These are phyloP conservation scores for Penicillium capsulatum DNA, from an alignment of 2,329 filamentous ascomycete genomes.

Conservation along the genomic window DNA sequence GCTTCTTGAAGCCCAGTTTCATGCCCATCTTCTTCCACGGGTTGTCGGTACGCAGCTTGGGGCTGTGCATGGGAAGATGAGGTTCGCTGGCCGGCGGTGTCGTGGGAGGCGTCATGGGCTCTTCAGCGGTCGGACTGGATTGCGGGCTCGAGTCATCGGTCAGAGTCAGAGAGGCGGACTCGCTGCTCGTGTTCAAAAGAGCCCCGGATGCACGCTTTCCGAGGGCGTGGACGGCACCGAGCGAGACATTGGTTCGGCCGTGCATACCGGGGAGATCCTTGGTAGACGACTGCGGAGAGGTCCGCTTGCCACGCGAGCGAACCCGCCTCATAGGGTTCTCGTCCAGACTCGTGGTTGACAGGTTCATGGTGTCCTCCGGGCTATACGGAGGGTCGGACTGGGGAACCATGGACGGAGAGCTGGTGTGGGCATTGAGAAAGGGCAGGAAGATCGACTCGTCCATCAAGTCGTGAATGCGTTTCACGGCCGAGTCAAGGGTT, in stretches of 20 bases:
- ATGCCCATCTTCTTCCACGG: conserved; percentile 53
- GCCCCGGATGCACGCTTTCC: conserved; percentile 38
- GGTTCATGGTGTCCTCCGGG: conserved; percentile 35
- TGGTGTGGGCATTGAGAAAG: conserved; percentile 69
- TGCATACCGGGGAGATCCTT: conserved; percentile 29
- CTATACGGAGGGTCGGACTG: conserved; percentile 40
- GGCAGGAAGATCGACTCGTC: conserved; percentile 92
- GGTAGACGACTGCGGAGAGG: conserved; percentile 31
- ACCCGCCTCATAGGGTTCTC: conserved; percentile 28
- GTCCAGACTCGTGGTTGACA: conserved; percentile 30
- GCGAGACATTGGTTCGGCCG: conserved; percentile 30
- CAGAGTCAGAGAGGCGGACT: conserved; percentile 37
- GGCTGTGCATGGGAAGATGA: conserved; percentile 32
- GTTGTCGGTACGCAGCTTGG: conserved; percentile 44
- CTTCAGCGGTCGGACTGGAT: conserved; percentile 40
- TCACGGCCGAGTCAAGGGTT: conserved; percentile 73
- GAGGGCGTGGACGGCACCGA: conserved; percentile 30
- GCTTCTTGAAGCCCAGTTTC: conserved; percentile 46
- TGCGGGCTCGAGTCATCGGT: conserved; percentile 46
- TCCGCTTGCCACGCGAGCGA: conserved; percentile 27
- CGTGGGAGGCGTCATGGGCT: conserved; percentile 50
- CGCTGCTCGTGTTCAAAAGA: conserved; percentile 36
- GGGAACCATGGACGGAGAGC: conserved; percentile 46
- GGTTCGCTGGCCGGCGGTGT: conserved; percentile 48
- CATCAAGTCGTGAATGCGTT: conserved; percentile 93